phyloP scores from a whole-genome alignment of 805 yeast genomes.

The Zygosaccharomyces lentus region DNA sequence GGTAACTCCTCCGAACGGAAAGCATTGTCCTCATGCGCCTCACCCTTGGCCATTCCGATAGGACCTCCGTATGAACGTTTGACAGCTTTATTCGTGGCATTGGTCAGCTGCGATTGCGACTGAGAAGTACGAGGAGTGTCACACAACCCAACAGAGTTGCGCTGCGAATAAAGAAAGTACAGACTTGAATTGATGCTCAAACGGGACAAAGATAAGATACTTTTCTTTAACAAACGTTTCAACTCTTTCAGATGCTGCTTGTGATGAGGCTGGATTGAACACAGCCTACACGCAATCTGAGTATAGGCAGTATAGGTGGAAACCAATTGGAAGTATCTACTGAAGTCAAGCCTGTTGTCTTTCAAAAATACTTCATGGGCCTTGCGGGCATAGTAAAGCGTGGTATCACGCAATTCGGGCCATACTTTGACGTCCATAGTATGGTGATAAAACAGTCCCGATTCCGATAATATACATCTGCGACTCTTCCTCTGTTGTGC shows the following conservation, averaged over 20 bases:
- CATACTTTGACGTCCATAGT: conserved; percentile 57
- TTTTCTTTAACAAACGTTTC: conserved; percentile 46
- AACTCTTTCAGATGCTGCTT: conserved; percentile 47
- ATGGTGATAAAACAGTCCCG: conserved; percentile 52
- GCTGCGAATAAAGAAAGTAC: conserved; percentile 41
- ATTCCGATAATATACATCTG: conserved; percentile 29
- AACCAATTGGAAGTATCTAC: conserved; percentile 49
- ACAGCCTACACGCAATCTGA: conserved; percentile 52
- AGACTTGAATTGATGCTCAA: conserved; percentile 61
- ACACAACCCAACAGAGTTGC: conserved; percentile 2
- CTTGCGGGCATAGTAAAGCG: conserved; percentile 45
- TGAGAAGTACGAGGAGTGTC: conserved; percentile 14
- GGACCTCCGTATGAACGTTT: conserved; percentile 19
- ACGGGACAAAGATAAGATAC: conserved; percentile 54
- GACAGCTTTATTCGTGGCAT: conserved; percentile 14
- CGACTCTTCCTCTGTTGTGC: conserved; percentile 11
- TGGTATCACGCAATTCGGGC: conserved; percentile 49
- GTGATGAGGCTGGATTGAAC: conserved; percentile 46
- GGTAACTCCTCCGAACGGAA: conserved; percentile 9
- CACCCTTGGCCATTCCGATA: background rate
- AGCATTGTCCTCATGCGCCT: background rate
- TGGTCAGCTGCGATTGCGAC: conserved; percentile 8
- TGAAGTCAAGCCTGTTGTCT: conserved; percentile 48
- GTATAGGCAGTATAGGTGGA: conserved; percentile 50
- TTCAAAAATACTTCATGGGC: conserved; percentile 49